phyloP scores from a whole-genome alignment of 495 filamentous ascomycete genomes.

The Neurospora sp. region DNA sequence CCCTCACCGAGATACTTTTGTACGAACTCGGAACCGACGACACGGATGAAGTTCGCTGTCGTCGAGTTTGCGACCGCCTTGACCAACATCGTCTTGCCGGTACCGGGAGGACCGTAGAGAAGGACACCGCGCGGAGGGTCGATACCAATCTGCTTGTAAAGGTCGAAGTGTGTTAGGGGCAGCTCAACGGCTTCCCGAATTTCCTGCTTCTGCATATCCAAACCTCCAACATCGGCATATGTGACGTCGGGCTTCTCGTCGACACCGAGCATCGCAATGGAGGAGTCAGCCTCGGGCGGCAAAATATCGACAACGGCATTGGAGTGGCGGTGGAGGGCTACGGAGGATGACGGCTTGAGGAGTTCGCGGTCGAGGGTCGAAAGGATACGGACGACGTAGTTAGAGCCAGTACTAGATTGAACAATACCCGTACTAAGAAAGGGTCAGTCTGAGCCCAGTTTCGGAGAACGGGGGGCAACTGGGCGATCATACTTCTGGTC shows the following conservation, averaged over 20 bases:
- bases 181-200: constrained; percentile 96
- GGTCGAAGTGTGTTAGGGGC: constrained; percentile 91
- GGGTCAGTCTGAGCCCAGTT: neutral
- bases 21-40: constrained; percentile 95
- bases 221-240: constrained; percentile 92
- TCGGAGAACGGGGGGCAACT: neutral
- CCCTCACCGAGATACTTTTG: constrained; percentile 98
- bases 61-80: constrained; percentile 98
- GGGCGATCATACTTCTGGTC: constrained; percentile 76
- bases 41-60: constrained; percentile 95
- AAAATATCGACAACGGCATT: constrained; percentile 98
- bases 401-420: constrained; percentile 94
- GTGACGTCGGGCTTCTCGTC: constrained; percentile 98
- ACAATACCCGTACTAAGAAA: constrained; percentile 82
- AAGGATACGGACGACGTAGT: constrained; percentile 97
- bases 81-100: constrained; percentile 97
- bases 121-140: constrained; percentile 94
- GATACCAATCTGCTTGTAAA: constrained; percentile 97
- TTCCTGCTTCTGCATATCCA: constrained; percentile 99
- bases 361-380: constrained; percentile 97
- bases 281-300: constrained; percentile 93
- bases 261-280: constrained; percentile 92
- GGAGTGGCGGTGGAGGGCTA: constrained; percentile 94
- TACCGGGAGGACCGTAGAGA: constrained; percentile 91
- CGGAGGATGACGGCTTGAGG: constrained; percentile 93